Conservation (phyloP, 257 asterid species). For the Salvia miltiorrhiza region DNA sequence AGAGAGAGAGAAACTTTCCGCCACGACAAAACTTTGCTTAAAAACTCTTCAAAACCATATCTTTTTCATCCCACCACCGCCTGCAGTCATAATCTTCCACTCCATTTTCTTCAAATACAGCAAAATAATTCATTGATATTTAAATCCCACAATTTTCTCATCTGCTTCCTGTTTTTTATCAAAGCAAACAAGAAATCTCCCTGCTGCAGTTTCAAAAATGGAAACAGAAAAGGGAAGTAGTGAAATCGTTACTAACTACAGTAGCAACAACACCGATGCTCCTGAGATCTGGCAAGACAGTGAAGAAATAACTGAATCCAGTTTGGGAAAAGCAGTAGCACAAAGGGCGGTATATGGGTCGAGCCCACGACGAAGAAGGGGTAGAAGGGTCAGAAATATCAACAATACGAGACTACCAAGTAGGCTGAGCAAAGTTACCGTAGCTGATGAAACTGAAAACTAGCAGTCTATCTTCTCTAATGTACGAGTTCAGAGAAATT, state of each 20-base stretch:
- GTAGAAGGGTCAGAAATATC: constrained; percentile 28
- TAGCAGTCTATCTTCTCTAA: background rate
- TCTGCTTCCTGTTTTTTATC: constrained; percentile 5
- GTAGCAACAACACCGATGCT: constrained; percentile 3
- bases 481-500: background rate
- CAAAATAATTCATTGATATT: background rate
- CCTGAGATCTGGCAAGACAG: constrained; percentile 17
- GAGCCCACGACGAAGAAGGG: constrained; percentile 30
- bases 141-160: constrained; percentile 10
- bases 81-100: constrained; percentile 21
- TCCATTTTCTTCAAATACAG: background rate
- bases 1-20: constrained; percentile 35
- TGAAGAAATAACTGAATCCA: constrained; percentile 21
- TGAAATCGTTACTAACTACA: constrained; percentile 24
- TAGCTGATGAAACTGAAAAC: constrained; percentile 39
- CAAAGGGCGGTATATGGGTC: constrained; percentile 44
- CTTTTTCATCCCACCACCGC: constrained; percentile 33
- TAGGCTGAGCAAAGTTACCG: constrained; percentile 55
- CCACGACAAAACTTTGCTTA: constrained; percentile 42
- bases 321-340: constrained; percentile 42
- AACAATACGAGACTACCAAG: constrained; percentile 33
- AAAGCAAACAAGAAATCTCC: background rate
- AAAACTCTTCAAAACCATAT: constrained; percentile 30
- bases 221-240: constrained; percentile 30
- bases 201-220: constrained; percentile 20